phyloP scores from a whole-genome alignment of 2,329 filamentous ascomycete species.

The Cladophialophora yegresii region DNA sequence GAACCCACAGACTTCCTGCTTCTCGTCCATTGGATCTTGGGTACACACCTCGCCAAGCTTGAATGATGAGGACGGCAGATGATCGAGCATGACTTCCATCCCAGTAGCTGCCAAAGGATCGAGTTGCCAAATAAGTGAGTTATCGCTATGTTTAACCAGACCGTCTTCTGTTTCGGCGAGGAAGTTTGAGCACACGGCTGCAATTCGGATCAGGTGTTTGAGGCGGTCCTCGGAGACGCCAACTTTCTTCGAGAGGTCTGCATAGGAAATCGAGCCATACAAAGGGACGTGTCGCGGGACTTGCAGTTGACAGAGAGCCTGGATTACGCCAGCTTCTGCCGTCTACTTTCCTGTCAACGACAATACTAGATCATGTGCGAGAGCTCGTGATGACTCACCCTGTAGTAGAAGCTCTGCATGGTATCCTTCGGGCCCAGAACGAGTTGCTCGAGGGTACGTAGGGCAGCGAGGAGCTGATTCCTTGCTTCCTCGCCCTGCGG shows the following conservation, averaged over 20 bases:
- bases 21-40: conserved; percentile 15
- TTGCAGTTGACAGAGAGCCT: conserved; percentile 20
- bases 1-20: conserved; percentile 17
- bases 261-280: conserved; percentile 20
- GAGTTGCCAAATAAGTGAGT: conserved; percentile 22
- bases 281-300: conserved; percentile 16
- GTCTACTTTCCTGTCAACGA: conserved; percentile 2
- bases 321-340: conserved; percentile 23
- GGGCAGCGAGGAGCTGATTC: conserved; percentile 19
- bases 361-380: neutral
- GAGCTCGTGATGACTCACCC: conserved; percentile 3
- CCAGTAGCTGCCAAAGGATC: conserved; percentile 17
- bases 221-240: conserved; percentile 18
- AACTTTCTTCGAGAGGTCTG: conserved; percentile 17
- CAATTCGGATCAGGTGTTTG: conserved; percentile 17
- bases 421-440: conserved; percentile 25
- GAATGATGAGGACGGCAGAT: conserved; percentile 20
- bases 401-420: conserved; percentile 22
- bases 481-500: conserved; percentile 17
- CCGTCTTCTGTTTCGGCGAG: conserved; percentile 17
- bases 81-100: conserved; percentile 24
- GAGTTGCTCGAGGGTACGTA: conserved; percentile 19
- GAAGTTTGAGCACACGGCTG: conserved; percentile 21
- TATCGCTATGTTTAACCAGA: conserved; percentile 19
- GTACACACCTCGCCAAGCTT: conserved; percentile 17